phyloP scores from a whole-genome alignment of 192 early-diverging fungal species.

The Globomyces pollinis-pini region DNA sequence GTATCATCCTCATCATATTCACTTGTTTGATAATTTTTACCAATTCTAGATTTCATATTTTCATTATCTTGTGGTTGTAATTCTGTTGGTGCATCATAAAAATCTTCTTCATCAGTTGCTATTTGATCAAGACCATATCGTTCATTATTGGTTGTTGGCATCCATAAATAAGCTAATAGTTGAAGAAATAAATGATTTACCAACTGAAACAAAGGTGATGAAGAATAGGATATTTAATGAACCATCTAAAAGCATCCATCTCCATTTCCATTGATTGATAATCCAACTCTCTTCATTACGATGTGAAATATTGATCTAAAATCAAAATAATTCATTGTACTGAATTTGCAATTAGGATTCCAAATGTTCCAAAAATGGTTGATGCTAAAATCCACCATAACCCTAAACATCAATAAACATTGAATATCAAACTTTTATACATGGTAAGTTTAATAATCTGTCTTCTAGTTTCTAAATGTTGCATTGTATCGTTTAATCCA shows the following conservation, averaged over 20 bases:
- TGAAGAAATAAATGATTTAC: too few relatives aligned
- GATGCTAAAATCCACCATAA: constrained; percentile 56
- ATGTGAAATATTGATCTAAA: constrained; percentile 2
- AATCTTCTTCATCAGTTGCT: constrained; percentile 62
- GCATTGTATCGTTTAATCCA: constrained; percentile 64
- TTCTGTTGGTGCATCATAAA: constrained; percentile 4
- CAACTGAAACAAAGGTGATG: constrained; percentile 67
- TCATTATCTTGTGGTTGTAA: not conserved
- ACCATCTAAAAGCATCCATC: constrained; percentile 91
- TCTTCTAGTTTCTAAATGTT: constrained; percentile 64
- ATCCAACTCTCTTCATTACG: constrained; percentile 56
- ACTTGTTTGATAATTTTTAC: not conserved
- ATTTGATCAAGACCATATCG: constrained; percentile 87
- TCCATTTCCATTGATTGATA: constrained; percentile 72
- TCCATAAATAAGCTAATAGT: constrained; percentile 90
- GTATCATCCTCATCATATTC: not conserved
- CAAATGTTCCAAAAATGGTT: constrained; percentile 61
- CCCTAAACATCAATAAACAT: not conserved
- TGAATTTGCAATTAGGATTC: constrained; percentile 78
- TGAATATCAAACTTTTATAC: constrained; percentile 77
- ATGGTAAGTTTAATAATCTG: constrained; percentile 84
- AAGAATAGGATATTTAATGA: constrained; percentile 92
- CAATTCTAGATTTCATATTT: not conserved
- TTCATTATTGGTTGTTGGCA: constrained; percentile 89
- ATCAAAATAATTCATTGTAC: constrained; percentile 37